Evolutionary conservation across 2,329 filamentous ascomycete genomes (phyloP), one percentile per base, ranked within the genome.

Genomic region (Botrytis byssoidea): DNA sequence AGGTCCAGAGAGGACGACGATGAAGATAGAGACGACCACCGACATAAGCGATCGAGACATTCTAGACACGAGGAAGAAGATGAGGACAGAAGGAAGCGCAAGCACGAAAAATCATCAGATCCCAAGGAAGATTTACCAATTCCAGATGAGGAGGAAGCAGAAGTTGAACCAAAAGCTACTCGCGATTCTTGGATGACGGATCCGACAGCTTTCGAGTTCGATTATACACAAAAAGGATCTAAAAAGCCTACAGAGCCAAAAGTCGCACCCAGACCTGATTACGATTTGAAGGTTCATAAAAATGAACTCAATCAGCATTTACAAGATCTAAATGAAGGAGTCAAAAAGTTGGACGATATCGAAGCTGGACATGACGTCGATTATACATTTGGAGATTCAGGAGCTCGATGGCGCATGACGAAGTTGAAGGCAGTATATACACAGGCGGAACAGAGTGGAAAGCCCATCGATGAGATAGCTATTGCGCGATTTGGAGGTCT

Each of bases 151-250:
- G 85, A 86, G 75, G 83, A 84, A 48, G 80, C 25, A 74, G 79
- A 44, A 75, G 74, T 48, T 29, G 57, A 65, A 22, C 76, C 75
- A 18, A 77, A 77, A 61, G 70, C 75, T 46, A 87, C 90, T 77
- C 89, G 97, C 76, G 96, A 98, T 82, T 89, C 92, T 0, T 99
- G 97, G 95, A 99, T 99, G 96, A 91, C 94, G 74, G 92, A 92
- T 0, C 94, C 95, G 0, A 93, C 93, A 0, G 90, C 91, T 0
- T 83, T 97, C 51, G 91, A 95, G 71, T 86, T 98, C 73, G 95
- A 98, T 80, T 97, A 97, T 81, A 87, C 94, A 69, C 88, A 93
- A 80, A 86, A 88, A 74, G 85, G 84, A 6, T 83, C 83, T 1
- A 86, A 87, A 75, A 89, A 89, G 74, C 81, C 84, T 10, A 90